Conservation (phyloP, 768 basidiomycete species). For the Suillus brevipes region DNA sequence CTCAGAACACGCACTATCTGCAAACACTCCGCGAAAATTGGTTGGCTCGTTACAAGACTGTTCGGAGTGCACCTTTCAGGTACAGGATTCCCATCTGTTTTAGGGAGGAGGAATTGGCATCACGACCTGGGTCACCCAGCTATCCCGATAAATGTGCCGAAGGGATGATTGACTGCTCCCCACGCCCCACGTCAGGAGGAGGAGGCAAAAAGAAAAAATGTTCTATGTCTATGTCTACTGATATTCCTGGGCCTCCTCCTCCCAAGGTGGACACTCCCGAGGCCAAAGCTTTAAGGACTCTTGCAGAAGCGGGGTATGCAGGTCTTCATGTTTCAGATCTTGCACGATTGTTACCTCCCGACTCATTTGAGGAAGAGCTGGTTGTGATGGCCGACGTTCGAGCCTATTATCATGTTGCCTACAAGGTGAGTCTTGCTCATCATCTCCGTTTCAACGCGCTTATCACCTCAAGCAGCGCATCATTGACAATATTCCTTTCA, state of each 20-base stretch:
- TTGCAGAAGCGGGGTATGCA: slow-evolving; percentile 34
- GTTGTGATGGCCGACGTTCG: slow-evolving; percentile 48
- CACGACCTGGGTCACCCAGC: too few relatives aligned
- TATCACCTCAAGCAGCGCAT: slow-evolving; percentile 42
- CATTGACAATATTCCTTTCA: slow-evolving; percentile 53
- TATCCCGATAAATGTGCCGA: too few relatives aligned
- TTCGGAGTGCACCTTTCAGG: neutral
- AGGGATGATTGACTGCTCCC: too few relatives aligned
- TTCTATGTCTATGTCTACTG: too few relatives aligned
- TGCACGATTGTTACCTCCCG: slow-evolving; percentile 16
- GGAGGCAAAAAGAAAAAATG: too few relatives aligned
- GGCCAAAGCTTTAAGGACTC: slow-evolving; percentile 20
- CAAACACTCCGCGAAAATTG: slow-evolving; percentile 16
- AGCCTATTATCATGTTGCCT: slow-evolving; percentile 51
- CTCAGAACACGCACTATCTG: slow-evolving; percentile 26
- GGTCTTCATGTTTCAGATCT: slow-evolving; percentile 21
- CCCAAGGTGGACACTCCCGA: neutral
- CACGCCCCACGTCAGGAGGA: too few relatives aligned
- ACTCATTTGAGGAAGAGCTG: slow-evolving; percentile 39
- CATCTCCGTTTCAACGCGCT: neutral
- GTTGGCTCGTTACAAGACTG: slow-evolving; percentile 16
- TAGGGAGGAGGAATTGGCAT: too few relatives aligned
- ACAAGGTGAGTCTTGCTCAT: slow-evolving; percentile 37
- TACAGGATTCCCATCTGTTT: slow-evolving; percentile 1
- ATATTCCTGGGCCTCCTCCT: too few relatives aligned